Evolutionary conservation across 345 rosid species (phyloP).

Genomic region (Linum lewisii): DNA sequence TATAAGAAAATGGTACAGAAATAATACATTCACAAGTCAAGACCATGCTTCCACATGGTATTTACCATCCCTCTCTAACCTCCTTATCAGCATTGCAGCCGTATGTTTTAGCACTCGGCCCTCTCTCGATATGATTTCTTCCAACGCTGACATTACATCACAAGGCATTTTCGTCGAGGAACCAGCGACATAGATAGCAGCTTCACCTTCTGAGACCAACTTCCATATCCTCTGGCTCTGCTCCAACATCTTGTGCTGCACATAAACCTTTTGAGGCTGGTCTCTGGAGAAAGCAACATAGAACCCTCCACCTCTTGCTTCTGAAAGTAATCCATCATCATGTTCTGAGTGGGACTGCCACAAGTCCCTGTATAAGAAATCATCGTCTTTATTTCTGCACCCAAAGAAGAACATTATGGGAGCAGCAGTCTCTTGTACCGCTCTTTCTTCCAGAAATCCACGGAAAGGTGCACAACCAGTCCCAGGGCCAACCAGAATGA

Average conservation of each 20-base stretch:
- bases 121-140: slow-evolving; percentile 58
- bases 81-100: slow-evolving; percentile 50
- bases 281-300: slow-evolving; percentile 85
- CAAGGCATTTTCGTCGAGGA: slow-evolving; percentile 91
- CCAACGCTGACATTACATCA: slow-evolving; percentile 64
- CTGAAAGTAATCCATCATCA: slow-evolving; percentile 51
- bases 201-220: slow-evolving; percentile 54
- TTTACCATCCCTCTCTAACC: slow-evolving; percentile 63
- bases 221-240: slow-evolving; percentile 54
- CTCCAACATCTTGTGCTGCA: slow-evolving; percentile 74
- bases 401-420: slow-evolving; percentile 80
- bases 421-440: slow-evolving; percentile 55
- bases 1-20: too few relatives aligned
- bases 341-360: slow-evolving; percentile 69
- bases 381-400: slow-evolving; percentile 67
- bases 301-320: slow-evolving; percentile 74
- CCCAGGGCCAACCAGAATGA: slow-evolving; percentile 83
- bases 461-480: slow-evolving; percentile 98
- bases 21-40: too few relatives aligned
- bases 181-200: slow-evolving; percentile 76
- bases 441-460: slow-evolving; percentile 80
- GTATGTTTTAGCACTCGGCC: slow-evolving; percentile 47
- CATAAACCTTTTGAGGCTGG: slow-evolving; percentile 80
- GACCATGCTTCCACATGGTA: slow-evolving; percentile 98
- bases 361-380: slow-evolving; percentile 65